Evolutionary conservation across 257 asterid species (phyloP).

Genomic region (Cordia subcordata): DNA sequence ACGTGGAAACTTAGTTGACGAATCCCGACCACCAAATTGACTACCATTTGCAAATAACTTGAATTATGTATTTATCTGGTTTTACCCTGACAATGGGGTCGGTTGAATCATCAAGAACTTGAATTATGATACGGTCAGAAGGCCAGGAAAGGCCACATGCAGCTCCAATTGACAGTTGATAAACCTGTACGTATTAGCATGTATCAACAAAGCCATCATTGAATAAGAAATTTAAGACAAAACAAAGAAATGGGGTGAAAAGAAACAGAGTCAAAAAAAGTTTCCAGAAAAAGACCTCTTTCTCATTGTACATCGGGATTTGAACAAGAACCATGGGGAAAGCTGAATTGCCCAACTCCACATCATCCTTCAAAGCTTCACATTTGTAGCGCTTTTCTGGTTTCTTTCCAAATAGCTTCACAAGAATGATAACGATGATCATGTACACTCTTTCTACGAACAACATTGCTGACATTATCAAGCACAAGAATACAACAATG

Average conservation of each 20-base stretch:
- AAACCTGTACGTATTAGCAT: conserved; percentile 40
- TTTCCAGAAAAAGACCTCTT: conserved; percentile 49
- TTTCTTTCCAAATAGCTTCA: conserved; percentile 58
- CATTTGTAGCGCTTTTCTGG: conserved; percentile 77
- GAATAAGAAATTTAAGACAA: neutral
- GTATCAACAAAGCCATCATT: neutral
- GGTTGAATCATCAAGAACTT: conserved; percentile 94
- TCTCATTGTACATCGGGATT: conserved; percentile 95
- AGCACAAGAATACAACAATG: conserved; percentile 46
- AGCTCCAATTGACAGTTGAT: conserved; percentile 92
- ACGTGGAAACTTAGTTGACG: no score
- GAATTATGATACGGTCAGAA: conserved; percentile 72
- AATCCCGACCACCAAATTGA: no score
- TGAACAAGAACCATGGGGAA: conserved; percentile 90
- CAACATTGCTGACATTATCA: conserved; percentile 79
- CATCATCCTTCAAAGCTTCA: conserved; percentile 79
- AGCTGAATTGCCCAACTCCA: conserved; percentile 72
- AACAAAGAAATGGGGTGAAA: neutral
- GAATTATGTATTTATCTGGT: no score
- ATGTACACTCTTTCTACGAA: conserved; percentile 83
- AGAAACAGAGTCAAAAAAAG: neutral
- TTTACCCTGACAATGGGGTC: conserved; percentile 63
- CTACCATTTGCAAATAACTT: no score
- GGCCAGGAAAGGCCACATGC: conserved; percentile 98
- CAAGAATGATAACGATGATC: conserved; percentile 60